These are phyloP conservation scores for Rhodomyrtus tomentosa DNA, from an alignment of 345 rosid species.

Conservation along the genomic window DNA sequence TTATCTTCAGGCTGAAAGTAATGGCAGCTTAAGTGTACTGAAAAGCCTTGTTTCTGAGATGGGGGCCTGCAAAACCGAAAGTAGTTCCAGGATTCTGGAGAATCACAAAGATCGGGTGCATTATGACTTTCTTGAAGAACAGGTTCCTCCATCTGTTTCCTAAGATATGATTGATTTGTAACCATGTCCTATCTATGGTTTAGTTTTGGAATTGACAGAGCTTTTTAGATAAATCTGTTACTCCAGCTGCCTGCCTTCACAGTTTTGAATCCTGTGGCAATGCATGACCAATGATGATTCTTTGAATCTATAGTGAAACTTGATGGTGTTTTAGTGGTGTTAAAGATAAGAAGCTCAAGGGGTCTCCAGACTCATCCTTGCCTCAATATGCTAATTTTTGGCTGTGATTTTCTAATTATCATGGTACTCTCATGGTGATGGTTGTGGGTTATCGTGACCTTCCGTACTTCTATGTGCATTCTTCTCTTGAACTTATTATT, in stretches of 20 bases:
- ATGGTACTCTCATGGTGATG: neutral
- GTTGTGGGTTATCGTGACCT: neutral
- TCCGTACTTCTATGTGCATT: neutral
- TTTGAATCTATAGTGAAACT: neutral
- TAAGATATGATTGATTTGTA: neutral
- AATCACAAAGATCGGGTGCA: constrained; percentile 20
- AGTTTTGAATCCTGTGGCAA: neutral
- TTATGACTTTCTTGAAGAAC: constrained; percentile 71
- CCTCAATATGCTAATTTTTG: neutral
- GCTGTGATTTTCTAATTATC: neutral
- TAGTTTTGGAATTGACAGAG: neutral
- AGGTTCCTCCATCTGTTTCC: constrained; percentile 21
- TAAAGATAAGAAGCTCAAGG: neutral
- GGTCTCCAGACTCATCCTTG: neutral
- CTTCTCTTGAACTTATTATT: neutral
- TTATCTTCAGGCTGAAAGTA: constrained; percentile 46
- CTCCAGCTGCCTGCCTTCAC: neutral
- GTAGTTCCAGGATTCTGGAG: constrained; percentile 12
- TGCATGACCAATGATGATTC: neutral
- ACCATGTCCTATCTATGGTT: neutral
- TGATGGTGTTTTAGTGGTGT: neutral
- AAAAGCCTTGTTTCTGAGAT: constrained; percentile 23
- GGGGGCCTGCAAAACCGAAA: constrained; percentile 13
- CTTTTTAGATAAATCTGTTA: neutral
- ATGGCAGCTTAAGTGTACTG: constrained; percentile 30